These are phyloP conservation scores for Oryza glaberrima DNA, from an alignment of 176 grass and related monocot genomes.

Conservation along the genomic window DNA sequence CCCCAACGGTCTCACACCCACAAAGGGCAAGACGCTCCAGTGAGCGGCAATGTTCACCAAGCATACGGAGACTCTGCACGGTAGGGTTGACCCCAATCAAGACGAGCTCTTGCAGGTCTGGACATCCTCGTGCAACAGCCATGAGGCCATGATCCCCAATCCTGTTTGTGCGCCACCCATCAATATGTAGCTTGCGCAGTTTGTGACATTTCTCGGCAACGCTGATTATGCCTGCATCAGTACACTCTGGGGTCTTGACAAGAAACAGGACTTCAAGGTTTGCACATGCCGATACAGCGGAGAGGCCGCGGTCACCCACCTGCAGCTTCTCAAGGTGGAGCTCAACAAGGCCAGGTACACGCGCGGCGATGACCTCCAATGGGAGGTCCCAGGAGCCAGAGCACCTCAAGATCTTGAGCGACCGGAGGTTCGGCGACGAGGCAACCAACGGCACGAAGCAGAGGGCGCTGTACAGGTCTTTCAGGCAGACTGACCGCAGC, in stretches of 20 bases:
- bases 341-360: constrained; percentile 59
- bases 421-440: constrained; percentile 75
- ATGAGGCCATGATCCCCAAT: constrained; percentile 84
- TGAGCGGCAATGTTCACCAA: constrained; percentile 68
- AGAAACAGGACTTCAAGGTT: constrained; percentile 83
- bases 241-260: constrained; percentile 91
- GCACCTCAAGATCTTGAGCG: constrained; percentile 85
- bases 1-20: constrained; percentile 82
- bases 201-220: constrained; percentile 74
- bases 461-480: constrained; percentile 82
- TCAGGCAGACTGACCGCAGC: constrained; percentile 80
- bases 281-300: constrained; percentile 55
- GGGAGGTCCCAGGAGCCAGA: constrained; percentile 88
- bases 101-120: constrained; percentile 81
- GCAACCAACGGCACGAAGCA: constrained; percentile 81
- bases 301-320: constrained; percentile 80
- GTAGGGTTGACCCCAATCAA: constrained; percentile 90
- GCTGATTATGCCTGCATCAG: constrained; percentile 68
- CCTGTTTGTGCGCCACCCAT: constrained; percentile 87
- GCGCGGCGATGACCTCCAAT: constrained; percentile 52
- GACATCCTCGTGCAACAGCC: constrained; percentile 64
- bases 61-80: constrained; percentile 61
- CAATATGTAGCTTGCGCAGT: constrained; percentile 88
- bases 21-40: constrained; percentile 91
- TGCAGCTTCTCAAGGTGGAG: constrained; percentile 97